phyloP scores from a whole-genome alignment of 2,329 filamentous ascomycete genomes.

The Fusarium fracticaudum region DNA sequence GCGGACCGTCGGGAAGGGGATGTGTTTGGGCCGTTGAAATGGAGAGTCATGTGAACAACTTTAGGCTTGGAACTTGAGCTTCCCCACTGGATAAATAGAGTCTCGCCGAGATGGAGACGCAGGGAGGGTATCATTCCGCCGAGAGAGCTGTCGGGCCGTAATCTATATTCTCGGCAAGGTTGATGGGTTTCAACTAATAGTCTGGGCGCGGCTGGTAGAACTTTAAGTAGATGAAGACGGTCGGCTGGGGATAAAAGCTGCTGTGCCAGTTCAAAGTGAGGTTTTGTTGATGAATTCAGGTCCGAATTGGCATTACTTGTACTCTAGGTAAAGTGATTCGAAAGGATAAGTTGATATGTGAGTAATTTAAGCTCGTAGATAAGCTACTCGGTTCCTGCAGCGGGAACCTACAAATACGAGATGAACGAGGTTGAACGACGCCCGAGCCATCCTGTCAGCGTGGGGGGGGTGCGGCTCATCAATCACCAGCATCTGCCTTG shows the following conservation, averaged over 20 bases:
- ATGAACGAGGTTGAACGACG: not conserved
- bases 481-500: not conserved
- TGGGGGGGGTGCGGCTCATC: not conserved
- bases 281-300: not conserved
- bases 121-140: not conserved
- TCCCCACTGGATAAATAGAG: not conserved
- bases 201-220: not conserved
- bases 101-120: not conserved
- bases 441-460: no score
- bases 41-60: not conserved
- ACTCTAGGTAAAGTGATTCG: rapidly evolving
- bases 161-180: not conserved
- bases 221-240: not conserved
- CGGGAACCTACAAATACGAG: not conserved
- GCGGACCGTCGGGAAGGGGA: not conserved
- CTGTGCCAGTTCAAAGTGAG: not conserved
- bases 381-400: not conserved
- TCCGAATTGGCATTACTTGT: not conserved
- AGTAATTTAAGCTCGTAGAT: not conserved
- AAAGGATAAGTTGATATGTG: not conserved
- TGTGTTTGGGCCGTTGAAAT: not conserved
- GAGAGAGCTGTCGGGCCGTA: not conserved
- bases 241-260: not conserved
- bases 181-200: not conserved
- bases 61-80: not conserved